Percentiles rank a stretch among this genome's conserved stretches.
Evolutionary conservation across 2,329 filamentous ascomycete genomes (phyloP).

Genomic region (Cladosporium sp.): DNA sequence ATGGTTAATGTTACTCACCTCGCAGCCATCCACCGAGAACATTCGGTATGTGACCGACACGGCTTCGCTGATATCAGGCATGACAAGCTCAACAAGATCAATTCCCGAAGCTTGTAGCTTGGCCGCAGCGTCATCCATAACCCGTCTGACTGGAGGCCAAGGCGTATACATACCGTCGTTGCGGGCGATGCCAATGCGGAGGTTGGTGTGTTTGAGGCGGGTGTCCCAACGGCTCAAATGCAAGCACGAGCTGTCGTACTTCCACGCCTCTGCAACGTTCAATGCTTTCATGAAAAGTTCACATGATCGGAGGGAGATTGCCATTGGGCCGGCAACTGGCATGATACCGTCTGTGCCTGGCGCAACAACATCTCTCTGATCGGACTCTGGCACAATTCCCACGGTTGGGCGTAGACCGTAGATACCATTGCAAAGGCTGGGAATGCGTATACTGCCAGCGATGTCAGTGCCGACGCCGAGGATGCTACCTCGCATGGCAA

Average conservation of each 20-base stretch:
- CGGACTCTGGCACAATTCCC: constrained; percentile 53
- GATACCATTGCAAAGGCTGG: constrained; percentile 51
- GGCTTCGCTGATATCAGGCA: constrained; percentile 25
- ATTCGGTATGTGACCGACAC: constrained; percentile 21
- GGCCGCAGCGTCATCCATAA: constrained; percentile 22
- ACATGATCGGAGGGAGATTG: constrained; percentile 38
- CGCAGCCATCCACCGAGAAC: constrained; percentile 18
- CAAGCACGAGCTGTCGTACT: constrained; percentile 25
- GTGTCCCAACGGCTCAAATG: constrained; percentile 30
- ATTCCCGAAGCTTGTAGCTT: constrained; percentile 22
- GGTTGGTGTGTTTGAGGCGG: constrained; percentile 14
- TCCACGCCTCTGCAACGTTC: constrained; percentile 26
- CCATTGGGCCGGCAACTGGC: constrained; percentile 47
- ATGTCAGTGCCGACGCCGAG: constrained; percentile 57
- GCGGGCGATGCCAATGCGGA: constrained; percentile 26
- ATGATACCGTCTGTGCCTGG: constrained; percentile 47
- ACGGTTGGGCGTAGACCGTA: constrained; percentile 50
- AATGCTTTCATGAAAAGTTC: constrained; percentile 29
- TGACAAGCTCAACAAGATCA: constrained; percentile 21
- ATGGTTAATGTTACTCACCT: neutral
- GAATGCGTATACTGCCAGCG: constrained; percentile 55
- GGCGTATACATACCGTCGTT: constrained; percentile 28
- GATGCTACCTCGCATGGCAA: constrained; percentile 50
- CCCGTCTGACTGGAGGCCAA: constrained; percentile 25
- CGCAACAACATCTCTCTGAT: constrained; percentile 51